A percentile compares a stretch with the other conserved stretches of the same genome.
Evolutionary conservation across 495 filamentous ascomycete species (phyloP).

Genomic region (Bathelium albidoporum): DNA sequence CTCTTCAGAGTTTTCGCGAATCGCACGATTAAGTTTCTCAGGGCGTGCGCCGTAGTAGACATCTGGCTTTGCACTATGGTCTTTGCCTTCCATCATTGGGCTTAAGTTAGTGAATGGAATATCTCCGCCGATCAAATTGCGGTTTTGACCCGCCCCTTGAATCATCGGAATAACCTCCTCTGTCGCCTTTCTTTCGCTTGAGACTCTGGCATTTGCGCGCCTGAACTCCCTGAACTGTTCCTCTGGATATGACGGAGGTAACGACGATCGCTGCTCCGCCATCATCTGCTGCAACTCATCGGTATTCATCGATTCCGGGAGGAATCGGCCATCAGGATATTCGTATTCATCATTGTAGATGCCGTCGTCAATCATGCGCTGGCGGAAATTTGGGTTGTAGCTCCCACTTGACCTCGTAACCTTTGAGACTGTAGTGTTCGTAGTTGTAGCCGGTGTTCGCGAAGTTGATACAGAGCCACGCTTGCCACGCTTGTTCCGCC

Average conservation of each 20-base stretch:
- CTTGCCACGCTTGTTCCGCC: not conserved
- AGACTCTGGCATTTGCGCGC: conserved; percentile 21
- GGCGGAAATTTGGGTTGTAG: conserved; percentile 29
- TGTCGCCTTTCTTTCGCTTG: not conserved
- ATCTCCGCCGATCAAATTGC: conserved; percentile 18
- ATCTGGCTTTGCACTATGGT: conserved; percentile 26
- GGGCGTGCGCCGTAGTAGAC: conserved; percentile 33
- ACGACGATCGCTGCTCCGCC: conserved; percentile 26
- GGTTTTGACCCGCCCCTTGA: conserved; percentile 17
- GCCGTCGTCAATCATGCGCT: conserved; percentile 27
- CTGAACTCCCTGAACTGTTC: conserved; percentile 24
- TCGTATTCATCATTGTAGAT: conserved; percentile 23
- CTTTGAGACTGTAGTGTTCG: not conserved
- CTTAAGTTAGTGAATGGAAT: conserved; percentile 32
- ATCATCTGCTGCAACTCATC: conserved; percentile 24
- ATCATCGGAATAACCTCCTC: conserved; percentile 31
- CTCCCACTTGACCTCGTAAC: conserved; percentile 14
- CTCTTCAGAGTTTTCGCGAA: no score
- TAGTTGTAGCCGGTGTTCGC: not conserved
- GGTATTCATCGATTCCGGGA: conserved; percentile 22
- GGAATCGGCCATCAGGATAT: not conserved
- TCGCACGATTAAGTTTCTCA: conserved; percentile 17
- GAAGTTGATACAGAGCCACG: no score
- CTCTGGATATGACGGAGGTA: conserved; percentile 32
- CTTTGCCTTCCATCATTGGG: conserved; percentile 17